A percentile compares a stretch with the other conserved stretches of the same genome.
Conservation (phyloP, 805 yeast genomes). For the Nakazawaea pomicola region DNA sequence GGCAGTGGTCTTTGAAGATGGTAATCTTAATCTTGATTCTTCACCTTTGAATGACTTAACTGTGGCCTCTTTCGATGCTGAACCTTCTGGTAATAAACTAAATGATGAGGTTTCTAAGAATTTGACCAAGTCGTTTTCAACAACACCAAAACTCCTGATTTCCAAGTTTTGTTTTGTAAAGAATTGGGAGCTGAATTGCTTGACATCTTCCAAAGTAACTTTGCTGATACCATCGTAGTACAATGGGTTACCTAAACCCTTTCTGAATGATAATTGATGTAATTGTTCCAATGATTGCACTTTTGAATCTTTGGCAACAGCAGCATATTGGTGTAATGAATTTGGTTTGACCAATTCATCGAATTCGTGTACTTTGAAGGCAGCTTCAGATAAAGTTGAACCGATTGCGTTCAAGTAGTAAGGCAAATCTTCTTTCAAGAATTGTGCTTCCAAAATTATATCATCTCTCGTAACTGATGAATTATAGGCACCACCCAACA, state of each 20-base stretch:
- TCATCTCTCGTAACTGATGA: constrained; percentile 78
- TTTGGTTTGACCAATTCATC: constrained; percentile 78
- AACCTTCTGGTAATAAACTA: constrained; percentile 56
- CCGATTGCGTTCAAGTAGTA: constrained; percentile 85
- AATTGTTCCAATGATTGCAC: constrained; percentile 70
- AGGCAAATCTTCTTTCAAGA: constrained; percentile 85
- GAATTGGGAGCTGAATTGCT: constrained; percentile 57
- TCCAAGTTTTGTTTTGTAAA: constrained; percentile 69
- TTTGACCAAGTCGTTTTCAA: constrained; percentile 59
- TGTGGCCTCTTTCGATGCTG: constrained; percentile 37
- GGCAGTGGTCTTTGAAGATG: constrained; percentile 62
- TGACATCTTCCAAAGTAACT: constrained; percentile 59
- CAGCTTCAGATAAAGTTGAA: constrained; percentile 62
- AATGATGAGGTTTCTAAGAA: constrained; percentile 67
- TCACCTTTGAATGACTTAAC: constrained; percentile 53
- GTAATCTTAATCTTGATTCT: constrained; percentile 57
- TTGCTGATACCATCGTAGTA: constrained; percentile 61
- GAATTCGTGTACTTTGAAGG: constrained; percentile 80
- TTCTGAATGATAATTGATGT: constrained; percentile 78
- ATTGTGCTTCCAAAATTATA: constrained; percentile 72
- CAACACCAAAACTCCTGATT: constrained; percentile 70
- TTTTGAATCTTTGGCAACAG: constrained; percentile 45
- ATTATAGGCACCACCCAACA: constrained; percentile 78
- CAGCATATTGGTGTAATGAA: constrained; percentile 58
- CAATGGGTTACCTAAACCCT: constrained; percentile 82